Percentiles rank a stretch among this genome's conserved stretches.
phyloP scores from a whole-genome alignment of 108 stramenopile genomes.

The Stephanodiscus minutulus region DNA sequence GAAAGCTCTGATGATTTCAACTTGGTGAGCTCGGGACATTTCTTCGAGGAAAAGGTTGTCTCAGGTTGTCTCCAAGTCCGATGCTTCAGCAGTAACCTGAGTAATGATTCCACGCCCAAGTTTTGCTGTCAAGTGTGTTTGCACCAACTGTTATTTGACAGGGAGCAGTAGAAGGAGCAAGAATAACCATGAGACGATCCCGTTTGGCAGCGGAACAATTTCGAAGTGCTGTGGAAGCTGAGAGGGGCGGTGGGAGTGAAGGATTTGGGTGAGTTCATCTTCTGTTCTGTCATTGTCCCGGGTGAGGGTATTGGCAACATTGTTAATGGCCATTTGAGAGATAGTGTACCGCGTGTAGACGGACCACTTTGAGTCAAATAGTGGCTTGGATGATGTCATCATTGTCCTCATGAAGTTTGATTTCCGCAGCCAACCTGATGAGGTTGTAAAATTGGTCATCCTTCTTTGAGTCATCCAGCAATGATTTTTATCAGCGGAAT shows the following conservation, averaged over 20 bases:
- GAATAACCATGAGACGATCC: conserved; percentile 32
- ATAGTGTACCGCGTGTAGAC: too few species aligned
- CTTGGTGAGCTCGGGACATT: background rate
- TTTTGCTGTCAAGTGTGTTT: background rate
- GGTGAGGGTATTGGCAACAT: conserved; percentile 28
- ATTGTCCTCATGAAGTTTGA: too few species aligned
- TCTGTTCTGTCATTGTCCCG: conserved; percentile 5
- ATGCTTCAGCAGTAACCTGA: background rate
- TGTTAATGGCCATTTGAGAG: background rate
- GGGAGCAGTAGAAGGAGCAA: conserved; percentile 30
- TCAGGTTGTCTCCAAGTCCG: background rate
- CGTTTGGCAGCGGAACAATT: conserved; percentile 29
- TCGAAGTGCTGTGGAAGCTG: conserved; percentile 29
- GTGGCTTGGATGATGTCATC: too few species aligned
- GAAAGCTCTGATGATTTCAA: background rate
- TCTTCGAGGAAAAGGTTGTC: background rate
- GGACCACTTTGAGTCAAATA: too few species aligned
- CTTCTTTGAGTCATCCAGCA: background rate
- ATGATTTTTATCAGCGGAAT: conserved; percentile 1
- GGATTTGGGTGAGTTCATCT: conserved; percentile 13
- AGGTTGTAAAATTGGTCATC: too few species aligned
- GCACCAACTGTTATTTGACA: conserved; percentile 24
- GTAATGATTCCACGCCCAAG: background rate
- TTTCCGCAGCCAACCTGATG: too few species aligned
- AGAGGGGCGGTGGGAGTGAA: conserved; percentile 4